Base-by-base conservation (phyloP, 78 protist genomes). In the Emiliania huxleyi region DNA sequence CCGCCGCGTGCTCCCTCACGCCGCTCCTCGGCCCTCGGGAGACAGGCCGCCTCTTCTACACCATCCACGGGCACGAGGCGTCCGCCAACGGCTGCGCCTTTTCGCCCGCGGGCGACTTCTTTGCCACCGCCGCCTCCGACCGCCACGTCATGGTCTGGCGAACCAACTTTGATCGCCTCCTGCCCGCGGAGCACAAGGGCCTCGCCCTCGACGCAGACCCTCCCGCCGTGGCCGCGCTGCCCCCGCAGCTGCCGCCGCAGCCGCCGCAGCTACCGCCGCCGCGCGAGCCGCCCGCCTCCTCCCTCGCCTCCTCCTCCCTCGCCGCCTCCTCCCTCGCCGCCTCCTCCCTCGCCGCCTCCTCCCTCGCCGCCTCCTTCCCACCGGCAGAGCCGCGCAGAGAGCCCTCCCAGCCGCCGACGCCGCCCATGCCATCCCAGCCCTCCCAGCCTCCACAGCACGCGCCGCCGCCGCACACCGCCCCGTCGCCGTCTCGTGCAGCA, bases 1-100 rank as follows among this genome's bases (percentile, higher is more conserved):
- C n/a, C n/a, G n/a, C n/a, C n/a, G n/a, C n/a, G n/a, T n/a, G n/a
- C n/a, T n/a, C n/a, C n/a, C n/a, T n/a, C n/a, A n/a, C n/a, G n/a
- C n/a, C n/a, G n/a, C n/a, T n/a, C n/a, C n/a, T n/a, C n/a, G n/a
- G n/a, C n/a, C n/a, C n/a, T n/a, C n/a, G n/a, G n/a, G n/a, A n/a
- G n/a, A n/a, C n/a, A 56, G 98, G 98, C 12, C 96, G 92, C 79
- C 95, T 95, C n/a, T 75, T 90, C 91, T 97, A 93, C 94, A 96
- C 97, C 42, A 90, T 97, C 43, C 95, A 94, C 93, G 97, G 96
- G 55, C 98, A 97, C 95, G 90, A 91, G 71, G 93, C 91, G 11
- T 89, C 94, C 25, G 92, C 69, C 29, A 46, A 11, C 62, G 49
- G 69, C 2, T 89, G 83, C 25, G 43, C 38, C 26, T 96, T 89